A percentile compares a stretch with the other conserved stretches of the same genome.
phyloP scores from a whole-genome alignment of 192 early-diverging fungal species.

The Coemansia sp. region DNA sequence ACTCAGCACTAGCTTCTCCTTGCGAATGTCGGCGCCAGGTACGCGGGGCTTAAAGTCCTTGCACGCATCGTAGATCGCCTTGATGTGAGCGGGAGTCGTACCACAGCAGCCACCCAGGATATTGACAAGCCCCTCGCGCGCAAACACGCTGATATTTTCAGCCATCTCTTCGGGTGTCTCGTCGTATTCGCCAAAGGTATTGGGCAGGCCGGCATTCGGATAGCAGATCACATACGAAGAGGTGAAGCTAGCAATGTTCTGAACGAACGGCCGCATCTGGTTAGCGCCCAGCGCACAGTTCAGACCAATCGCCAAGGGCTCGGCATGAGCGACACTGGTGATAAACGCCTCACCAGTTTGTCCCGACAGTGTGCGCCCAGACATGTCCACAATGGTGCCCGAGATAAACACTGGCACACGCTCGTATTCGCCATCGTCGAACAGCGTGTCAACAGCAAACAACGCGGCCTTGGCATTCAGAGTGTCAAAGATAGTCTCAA shows the following conservation, averaged over 20 bases:
- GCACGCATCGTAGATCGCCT: slow-evolving; percentile 78
- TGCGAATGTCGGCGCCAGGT: slow-evolving; percentile 67
- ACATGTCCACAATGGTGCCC: slow-evolving; percentile 97
- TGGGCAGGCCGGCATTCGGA: slow-evolving; percentile 96
- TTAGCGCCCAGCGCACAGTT: slow-evolving; percentile 87
- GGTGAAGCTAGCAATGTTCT: slow-evolving; percentile 84
- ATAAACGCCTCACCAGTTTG: slow-evolving; percentile 98
- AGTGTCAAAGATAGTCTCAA: slow-evolving; percentile 98
- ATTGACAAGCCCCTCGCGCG: slow-evolving; percentile 89
- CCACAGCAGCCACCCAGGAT: slow-evolving; percentile 98
- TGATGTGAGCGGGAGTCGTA: slow-evolving; percentile 93
- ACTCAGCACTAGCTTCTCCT: slow-evolving; percentile 77
- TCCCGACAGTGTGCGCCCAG: slow-evolving; percentile 93
- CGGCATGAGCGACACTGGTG: slow-evolving; percentile 73
- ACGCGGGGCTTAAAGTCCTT: slow-evolving; percentile 78
- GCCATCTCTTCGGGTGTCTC: slow-evolving; percentile 88
- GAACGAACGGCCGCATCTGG: slow-evolving; percentile 96
- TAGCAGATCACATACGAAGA: slow-evolving; percentile 88
- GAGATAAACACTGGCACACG: slow-evolving; percentile 75
- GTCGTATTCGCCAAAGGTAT: slow-evolving; percentile 97
- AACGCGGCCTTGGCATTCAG: slow-evolving; percentile 96
- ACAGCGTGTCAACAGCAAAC: slow-evolving; percentile 86
- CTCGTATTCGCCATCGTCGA: slow-evolving; percentile 78
- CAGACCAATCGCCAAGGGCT: slow-evolving; percentile 89
- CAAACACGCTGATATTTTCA: slow-evolving; percentile 81